Percentiles rank a stretch among this genome's conserved stretches.
These are phyloP conservation scores for Colletotrichum tofieldiae DNA, from an alignment of 2,329 filamentous ascomycete genomes.

Conservation along the genomic window DNA sequence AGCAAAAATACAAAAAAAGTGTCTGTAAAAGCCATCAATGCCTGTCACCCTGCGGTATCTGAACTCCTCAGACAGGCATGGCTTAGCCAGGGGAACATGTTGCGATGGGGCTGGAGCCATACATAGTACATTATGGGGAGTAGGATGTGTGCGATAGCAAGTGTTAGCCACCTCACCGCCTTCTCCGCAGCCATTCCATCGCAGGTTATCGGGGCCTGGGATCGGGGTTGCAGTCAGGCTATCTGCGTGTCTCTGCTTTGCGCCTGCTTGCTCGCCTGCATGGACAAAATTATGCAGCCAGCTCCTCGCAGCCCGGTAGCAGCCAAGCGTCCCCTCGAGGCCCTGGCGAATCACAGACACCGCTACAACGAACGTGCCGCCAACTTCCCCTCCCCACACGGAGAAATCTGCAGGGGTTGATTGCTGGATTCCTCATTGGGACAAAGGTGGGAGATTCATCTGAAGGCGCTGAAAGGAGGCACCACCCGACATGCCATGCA, in stretches of 20 bases:
- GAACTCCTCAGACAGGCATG: slow-evolving; percentile 29
- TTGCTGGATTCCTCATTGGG: slow-evolving; percentile 36
- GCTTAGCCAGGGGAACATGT: slow-evolving; percentile 24
- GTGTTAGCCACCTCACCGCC: slow-evolving; percentile 23
- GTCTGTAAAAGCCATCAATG: background rate
- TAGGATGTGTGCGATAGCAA: background rate
- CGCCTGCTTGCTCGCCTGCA: slow-evolving; percentile 10
- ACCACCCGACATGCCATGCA: slow-evolving; percentile 28
- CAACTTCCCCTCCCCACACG: slow-evolving; percentile 35
- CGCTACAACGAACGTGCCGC: slow-evolving; percentile 26
- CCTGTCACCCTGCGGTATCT: slow-evolving; percentile 5
- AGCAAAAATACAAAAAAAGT: background rate
- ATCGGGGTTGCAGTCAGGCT: slow-evolving; percentile 18
- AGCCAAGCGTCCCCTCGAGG: background rate
- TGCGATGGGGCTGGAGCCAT: background rate
- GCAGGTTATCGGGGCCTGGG: slow-evolving; percentile 22
- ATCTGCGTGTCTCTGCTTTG: background rate
- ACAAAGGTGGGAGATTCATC: slow-evolving; percentile 28
- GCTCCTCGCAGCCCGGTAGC: slow-evolving; percentile 20
- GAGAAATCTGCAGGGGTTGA: slow-evolving; percentile 43
- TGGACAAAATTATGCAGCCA: slow-evolving; percentile 35
- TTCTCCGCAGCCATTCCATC: slow-evolving; percentile 11
- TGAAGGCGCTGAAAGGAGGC: slow-evolving; percentile 42
- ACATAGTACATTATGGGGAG: background rate
- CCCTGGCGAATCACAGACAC: slow-evolving; percentile 29